Base-by-base conservation (phyloP, 495 filamentous ascomycete species). In the Neurospora sp. region DNA sequence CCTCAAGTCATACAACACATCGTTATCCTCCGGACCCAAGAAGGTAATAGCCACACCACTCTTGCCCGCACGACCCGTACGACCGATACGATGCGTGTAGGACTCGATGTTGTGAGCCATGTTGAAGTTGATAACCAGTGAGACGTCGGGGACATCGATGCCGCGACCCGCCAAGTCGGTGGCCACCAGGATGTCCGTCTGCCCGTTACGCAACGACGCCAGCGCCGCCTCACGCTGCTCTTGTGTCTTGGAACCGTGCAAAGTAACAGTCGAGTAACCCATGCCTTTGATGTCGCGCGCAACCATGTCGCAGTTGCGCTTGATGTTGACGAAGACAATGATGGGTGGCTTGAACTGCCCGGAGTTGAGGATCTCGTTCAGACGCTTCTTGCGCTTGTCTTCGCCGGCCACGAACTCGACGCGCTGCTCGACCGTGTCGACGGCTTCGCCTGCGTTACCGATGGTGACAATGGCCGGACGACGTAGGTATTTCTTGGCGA, bases 301-400 rank as follows among this genome's bases (percentile, higher is more conserved):
- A 39, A 99, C 91, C 71, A 94, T 93, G 81, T 99, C 96, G 85
- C 94, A 97, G 85, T 98, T 98, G 74, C 95, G 93, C 82, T 98
- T 99, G 91, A 98, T 98, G 82, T 99, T 99, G 87, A 99, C 96
- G 79, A 99, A 99, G 71, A 98, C 96, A 79, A 99, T 98, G 82
- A 99, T 94, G 27, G 96, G 96, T 1, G 96, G 91, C 5, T 88
- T 86, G 84, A 97, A 98, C 74, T 97, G 93, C 77, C 91, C 86
- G 1, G 92, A 94, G 39, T 86, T 87, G 69, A 99, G 90, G 70
- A 99, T 95, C 76, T 99, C 94, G 74, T 90, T 88, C 20, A 99
- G 90, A 12, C 96, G 92, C 83, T 96, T 97, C 92, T 99, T 99
- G 75, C 94, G 89, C 83, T 96, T 96, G 83, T 99, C 96, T 86